Conservation (phyloP, 164 flowering plant genomes). For the Aristolochia contorta region DNA sequence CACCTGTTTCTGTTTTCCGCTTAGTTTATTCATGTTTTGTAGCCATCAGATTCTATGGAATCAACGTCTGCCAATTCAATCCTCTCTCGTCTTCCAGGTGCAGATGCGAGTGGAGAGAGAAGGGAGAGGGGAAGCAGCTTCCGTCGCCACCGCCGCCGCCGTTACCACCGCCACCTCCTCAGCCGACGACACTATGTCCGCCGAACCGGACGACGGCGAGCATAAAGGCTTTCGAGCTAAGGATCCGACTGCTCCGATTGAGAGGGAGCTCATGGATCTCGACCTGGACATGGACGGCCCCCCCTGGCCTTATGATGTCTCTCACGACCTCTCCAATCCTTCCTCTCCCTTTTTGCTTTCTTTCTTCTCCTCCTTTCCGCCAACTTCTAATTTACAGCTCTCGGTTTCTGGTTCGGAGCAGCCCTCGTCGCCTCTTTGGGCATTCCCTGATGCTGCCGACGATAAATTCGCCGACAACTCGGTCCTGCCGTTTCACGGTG, state of each 20-base stretch:
- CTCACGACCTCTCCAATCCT: slow-evolving; percentile 37
- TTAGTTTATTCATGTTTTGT: not conserved
- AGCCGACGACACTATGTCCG: no score
- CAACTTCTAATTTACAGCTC: not conserved
- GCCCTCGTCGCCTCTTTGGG: slow-evolving; percentile 75
- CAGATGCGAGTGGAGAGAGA: not conserved
- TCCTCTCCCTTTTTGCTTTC: slow-evolving; percentile 27
- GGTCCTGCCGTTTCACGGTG: slow-evolving; percentile 4
- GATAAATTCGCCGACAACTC: slow-evolving; percentile 11
- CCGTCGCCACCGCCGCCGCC: no score
- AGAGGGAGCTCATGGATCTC: slow-evolving; percentile 37
- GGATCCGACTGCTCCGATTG: not conserved
- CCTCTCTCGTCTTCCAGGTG: not conserved
- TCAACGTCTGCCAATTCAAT: slow-evolving; percentile 3
- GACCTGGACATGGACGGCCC: slow-evolving; percentile 31
- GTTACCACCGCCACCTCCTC: not conserved
- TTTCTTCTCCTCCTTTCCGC: slow-evolving; percentile 3
- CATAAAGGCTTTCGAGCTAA: not conserved
- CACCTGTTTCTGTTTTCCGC: not conserved
- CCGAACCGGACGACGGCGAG: slow-evolving; percentile 3
- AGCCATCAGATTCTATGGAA: slow-evolving; percentile 5
- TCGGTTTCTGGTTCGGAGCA: slow-evolving; percentile 33
- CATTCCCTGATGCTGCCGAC: slow-evolving; percentile 43
- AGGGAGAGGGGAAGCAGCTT: not conserved
- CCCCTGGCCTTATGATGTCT: slow-evolving; percentile 16